These are phyloP conservation scores for Curvularia sp. DNA, from an alignment of 2,329 filamentous ascomycete species.

Conservation along the genomic window DNA sequence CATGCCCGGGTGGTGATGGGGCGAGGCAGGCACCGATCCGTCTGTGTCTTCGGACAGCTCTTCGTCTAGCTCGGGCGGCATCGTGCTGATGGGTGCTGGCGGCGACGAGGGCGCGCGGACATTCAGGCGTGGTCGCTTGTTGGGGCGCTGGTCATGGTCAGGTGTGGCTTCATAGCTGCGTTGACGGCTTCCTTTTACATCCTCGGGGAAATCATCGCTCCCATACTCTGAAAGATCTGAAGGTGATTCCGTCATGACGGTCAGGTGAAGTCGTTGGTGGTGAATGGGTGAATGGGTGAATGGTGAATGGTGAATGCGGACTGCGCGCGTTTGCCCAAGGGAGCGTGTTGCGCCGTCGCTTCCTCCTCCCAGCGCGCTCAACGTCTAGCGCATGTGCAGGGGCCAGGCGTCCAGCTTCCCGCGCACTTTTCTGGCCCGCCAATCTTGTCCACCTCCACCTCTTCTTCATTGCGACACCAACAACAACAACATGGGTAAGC, in stretches of 20 bases:
- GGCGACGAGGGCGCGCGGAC: slow-evolving; percentile 45
- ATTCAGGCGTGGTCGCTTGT: slow-evolving; percentile 50
- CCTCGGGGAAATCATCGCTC: slow-evolving; percentile 68
- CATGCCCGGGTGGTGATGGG: slow-evolving; percentile 52
- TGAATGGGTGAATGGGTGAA: not conserved
- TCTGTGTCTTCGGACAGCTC: slow-evolving; percentile 91
- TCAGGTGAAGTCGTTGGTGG: not conserved
- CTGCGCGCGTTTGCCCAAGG: slow-evolving; percentile 7
- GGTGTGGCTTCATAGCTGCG: slow-evolving; percentile 54
- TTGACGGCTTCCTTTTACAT: slow-evolving; percentile 59
- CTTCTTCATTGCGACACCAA: not conserved
- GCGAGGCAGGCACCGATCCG: slow-evolving; percentile 70
- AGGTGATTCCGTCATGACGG: slow-evolving; percentile 59
- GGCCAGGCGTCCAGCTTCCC: slow-evolving; percentile 19
- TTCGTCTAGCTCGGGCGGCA: slow-evolving; percentile 51
- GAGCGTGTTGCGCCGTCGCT: slow-evolving; percentile 19
- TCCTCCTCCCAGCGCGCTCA: slow-evolving; percentile 11
- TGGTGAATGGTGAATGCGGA: not conserved
- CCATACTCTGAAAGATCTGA: slow-evolving; percentile 71
- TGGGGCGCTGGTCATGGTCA: slow-evolving; percentile 55
- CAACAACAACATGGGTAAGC: not conserved
- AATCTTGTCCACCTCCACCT: slow-evolving; percentile 2
- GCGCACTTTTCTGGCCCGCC: slow-evolving; percentile 17
- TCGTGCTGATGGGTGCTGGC: slow-evolving; percentile 32
- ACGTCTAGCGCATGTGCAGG: slow-evolving; percentile 18